Percentiles rank a stretch among this genome's conserved stretches.
Conservation (phyloP, 2,329 filamentous ascomycete species). For the Blastomyces silverae region DNA sequence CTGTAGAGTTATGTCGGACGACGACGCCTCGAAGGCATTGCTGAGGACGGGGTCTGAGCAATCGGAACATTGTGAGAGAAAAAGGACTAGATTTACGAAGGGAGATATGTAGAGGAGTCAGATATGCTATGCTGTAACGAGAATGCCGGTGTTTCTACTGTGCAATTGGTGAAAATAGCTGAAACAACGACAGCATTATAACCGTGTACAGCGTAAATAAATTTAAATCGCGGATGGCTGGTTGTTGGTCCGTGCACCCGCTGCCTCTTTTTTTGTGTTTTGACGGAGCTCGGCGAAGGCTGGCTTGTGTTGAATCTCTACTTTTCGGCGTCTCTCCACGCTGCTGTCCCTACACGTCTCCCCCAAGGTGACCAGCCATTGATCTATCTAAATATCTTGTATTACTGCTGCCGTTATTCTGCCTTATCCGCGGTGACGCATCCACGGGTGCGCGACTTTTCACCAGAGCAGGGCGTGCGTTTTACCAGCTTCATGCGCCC, state of each 20-base stretch:
- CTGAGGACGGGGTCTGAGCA: slow-evolving; percentile 28
- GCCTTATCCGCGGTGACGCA: not conserved
- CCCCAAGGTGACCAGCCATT: not conserved
- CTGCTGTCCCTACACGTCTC: not conserved
- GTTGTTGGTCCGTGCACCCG: slow-evolving; percentile 32
- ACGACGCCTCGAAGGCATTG: slow-evolving; percentile 14
- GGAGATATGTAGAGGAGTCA: not conserved
- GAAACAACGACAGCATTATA: not conserved
- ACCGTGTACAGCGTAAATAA: not conserved
- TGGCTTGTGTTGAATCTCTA: not conserved
- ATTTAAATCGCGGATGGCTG: slow-evolving; percentile 12
- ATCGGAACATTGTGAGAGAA: slow-evolving; percentile 29
- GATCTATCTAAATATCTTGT: not conserved
- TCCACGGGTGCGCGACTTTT: slow-evolving; percentile 2
- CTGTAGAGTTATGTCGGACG: slow-evolving; percentile 38
- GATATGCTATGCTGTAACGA: not conserved
- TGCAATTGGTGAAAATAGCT: slow-evolving; percentile 4
- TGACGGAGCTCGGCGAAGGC: slow-evolving; percentile 3
- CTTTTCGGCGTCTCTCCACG: not conserved
- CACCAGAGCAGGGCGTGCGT: not conserved
- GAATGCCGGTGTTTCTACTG: not conserved
- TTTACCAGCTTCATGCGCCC: slow-evolving; percentile 11
- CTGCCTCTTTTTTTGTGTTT: slow-evolving; percentile 21
- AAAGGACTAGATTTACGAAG: not conserved
- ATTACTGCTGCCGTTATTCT: not conserved